Conservation (phyloP, 768 basidiomycete genomes). For the Lyophyllum decastes region DNA sequence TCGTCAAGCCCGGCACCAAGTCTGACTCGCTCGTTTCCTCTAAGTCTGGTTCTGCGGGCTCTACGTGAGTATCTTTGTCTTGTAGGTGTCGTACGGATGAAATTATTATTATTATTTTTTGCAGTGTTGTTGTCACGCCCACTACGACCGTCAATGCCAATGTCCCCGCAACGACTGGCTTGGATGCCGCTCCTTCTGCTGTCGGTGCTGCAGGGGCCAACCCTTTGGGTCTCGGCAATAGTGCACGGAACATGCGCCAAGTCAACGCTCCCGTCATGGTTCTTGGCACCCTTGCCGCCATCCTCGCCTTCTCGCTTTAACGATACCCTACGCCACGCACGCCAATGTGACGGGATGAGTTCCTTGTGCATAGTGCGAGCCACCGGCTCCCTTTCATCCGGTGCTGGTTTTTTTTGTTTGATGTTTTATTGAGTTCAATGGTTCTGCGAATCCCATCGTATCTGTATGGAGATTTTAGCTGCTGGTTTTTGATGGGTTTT, state of each 20-base stretch:
- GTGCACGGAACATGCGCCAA: constrained; percentile 36
- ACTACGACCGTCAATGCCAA: constrained; percentile 14
- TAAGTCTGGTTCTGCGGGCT: constrained; percentile 8
- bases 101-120: neutral
- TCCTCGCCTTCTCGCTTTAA: constrained; percentile 38
- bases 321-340: constrained; percentile 27
- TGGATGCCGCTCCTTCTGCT: constrained; percentile 10
- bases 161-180: constrained; percentile 3
- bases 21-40: constrained; percentile 20
- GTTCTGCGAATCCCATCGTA: constrained; percentile 19
- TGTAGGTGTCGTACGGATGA: neutral
- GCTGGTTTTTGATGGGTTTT: constrained; percentile 14
- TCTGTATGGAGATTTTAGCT: constrained; percentile 17
- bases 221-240: constrained; percentile 28
- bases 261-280: constrained; percentile 42
- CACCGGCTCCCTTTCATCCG: constrained; percentile 18
- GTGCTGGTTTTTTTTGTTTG: constrained; percentile 15
- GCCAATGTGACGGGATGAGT: constrained; percentile 16
- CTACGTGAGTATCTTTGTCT: constrained; percentile 18
- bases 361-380: constrained; percentile 16
- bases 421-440: constrained; percentile 1
- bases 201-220: constrained; percentile 47
- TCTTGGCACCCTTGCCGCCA: constrained; percentile 41
- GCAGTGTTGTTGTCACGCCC: constrained; percentile 24
- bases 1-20: constrained; percentile 10